Evolutionary conservation across 139 green algal species (phyloP).

Genomic region (Pedinophyceae sp.): DNA sequence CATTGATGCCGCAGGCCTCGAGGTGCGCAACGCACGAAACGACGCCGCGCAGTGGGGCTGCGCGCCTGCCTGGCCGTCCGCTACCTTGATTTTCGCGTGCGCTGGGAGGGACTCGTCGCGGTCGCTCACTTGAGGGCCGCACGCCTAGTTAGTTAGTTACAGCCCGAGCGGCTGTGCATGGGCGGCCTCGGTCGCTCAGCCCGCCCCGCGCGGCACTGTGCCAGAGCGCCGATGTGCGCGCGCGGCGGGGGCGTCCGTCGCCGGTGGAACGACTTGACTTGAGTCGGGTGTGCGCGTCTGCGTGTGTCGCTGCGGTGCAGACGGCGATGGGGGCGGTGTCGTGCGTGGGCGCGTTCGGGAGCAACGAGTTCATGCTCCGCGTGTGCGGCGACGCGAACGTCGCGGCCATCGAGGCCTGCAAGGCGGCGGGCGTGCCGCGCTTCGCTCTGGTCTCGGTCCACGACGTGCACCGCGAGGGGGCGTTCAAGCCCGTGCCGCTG

Average conservation of each 20-base stretch:
- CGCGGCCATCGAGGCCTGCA: conserved; percentile 43
- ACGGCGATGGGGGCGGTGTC: conserved; percentile 45
- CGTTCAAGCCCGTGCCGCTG: not conserved
- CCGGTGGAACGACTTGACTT: too few relatives aligned
- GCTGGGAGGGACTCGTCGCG: not conserved
- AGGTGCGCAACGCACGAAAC: not conserved
- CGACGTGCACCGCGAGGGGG: conserved; percentile 48
- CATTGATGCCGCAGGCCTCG: conserved; percentile 3
- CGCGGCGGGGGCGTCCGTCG: not conserved
- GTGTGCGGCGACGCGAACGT: conserved; percentile 70
- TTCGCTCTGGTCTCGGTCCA: conserved; percentile 72
- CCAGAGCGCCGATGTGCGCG: not conserved
- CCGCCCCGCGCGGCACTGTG: too few relatives aligned
- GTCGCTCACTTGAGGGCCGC: not conserved
- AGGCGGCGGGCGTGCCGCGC: conserved; percentile 39
- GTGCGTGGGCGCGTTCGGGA: conserved; percentile 68
- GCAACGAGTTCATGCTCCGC: conserved; percentile 33
- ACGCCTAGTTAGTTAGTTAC: not conserved
- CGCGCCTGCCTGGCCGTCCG: not conserved
- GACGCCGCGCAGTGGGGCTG: too few relatives aligned
- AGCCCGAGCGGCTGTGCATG: too few relatives aligned
- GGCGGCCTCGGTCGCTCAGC: not conserved
- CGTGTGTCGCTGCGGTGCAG: conserved; percentile 24
- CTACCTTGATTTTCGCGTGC: not conserved
- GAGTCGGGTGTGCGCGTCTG: not conserved